Percentiles rank a stretch among this genome's conserved stretches.
phyloP scores from a whole-genome alignment of 495 filamentous ascomycete genomes.

The Alectoria sarmentosa region DNA sequence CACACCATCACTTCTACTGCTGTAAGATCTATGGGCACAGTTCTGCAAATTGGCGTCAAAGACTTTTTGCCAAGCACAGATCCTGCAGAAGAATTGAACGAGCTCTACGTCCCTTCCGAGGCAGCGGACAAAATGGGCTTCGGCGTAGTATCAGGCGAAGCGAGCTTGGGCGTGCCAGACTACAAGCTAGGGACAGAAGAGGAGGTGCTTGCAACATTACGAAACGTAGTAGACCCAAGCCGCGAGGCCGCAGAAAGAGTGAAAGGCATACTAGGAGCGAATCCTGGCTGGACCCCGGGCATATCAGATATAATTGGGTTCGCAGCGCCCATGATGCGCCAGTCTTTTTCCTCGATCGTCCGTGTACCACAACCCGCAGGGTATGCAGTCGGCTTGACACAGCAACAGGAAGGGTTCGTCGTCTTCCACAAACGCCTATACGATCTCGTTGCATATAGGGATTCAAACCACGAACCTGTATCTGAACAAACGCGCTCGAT shows the following conservation, averaged over 20 bases:
- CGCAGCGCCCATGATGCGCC: constrained; percentile 15
- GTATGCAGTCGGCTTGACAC: constrained; percentile 2
- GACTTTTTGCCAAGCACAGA: constrained; percentile 1
- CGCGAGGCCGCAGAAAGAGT: constrained; percentile 6
- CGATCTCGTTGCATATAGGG: constrained; percentile 34
- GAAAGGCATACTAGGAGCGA: constrained; percentile 9
- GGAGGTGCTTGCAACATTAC: constrained; percentile 11
- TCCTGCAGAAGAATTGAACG: background rate
- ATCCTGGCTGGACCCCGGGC: constrained; percentile 18
- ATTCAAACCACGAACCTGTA: background rate
- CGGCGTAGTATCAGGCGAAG: constrained; percentile 21
- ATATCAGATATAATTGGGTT: constrained; percentile 19
- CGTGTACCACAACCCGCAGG: constrained; percentile 10
- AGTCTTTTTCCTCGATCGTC: constrained; percentile 8
- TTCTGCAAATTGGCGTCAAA: constrained; percentile 25
- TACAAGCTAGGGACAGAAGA: constrained; percentile 16
- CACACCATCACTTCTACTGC: constrained; percentile 30
- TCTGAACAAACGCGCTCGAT: constrained; percentile 9
- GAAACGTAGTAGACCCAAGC: constrained; percentile 10
- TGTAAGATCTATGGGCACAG: constrained; percentile 28
- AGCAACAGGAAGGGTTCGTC: constrained; percentile 25
- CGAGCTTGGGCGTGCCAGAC: constrained; percentile 9
- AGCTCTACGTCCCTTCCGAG: constrained; percentile 16
- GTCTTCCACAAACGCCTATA: constrained; percentile 33
- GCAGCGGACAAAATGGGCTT: constrained; percentile 25